These are phyloP conservation scores for Saccharomycopsis vini DNA, from an alignment of 805 yeast genomes.

Conservation along the genomic window DNA sequence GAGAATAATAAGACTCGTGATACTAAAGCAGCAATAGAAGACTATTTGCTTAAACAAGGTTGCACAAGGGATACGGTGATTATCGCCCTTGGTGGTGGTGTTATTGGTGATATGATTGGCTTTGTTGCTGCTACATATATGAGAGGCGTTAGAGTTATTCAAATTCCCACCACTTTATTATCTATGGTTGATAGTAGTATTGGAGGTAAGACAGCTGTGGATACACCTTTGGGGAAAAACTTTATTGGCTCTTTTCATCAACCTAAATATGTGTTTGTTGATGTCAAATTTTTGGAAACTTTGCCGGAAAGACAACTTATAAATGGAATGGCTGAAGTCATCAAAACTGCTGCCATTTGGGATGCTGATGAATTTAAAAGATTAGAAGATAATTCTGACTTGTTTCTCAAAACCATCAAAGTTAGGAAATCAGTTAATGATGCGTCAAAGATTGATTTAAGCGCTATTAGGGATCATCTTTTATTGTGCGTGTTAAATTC, in stretches of 20 bases:
- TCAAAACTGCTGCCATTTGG: conserved; percentile 98
- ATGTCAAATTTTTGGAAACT: conserved; percentile 76
- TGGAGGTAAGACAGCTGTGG: conserved; percentile 98
- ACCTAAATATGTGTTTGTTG: conserved; percentile 81
- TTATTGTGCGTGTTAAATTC: conserved; percentile 77
- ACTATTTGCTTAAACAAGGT: conserved; percentile 68
- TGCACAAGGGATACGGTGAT: conserved; percentile 95
- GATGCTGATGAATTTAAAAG: conserved; percentile 80
- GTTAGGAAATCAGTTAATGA: conserved; percentile 28
- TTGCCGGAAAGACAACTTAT: conserved; percentile 90
- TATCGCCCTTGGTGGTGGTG: conserved; percentile 95
- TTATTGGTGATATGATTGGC: conserved; percentile 98
- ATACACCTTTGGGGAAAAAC: conserved; percentile 92
- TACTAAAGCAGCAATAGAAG: conserved; percentile 90
- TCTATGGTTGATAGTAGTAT: conserved; percentile 98
- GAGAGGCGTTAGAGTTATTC: conserved; percentile 94
- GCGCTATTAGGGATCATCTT: conserved; percentile 63
- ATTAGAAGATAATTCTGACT: conserved; percentile 65
- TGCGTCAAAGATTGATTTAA: conserved; percentile 49
- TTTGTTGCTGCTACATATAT: conserved; percentile 98
- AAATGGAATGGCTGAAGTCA: conserved; percentile 97
- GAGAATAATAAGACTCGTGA: conserved; percentile 82
- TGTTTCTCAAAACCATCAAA: conserved; percentile 60
- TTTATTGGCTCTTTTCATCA: conserved; percentile 97
- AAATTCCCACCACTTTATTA: conserved; percentile 85